phyloP scores from a whole-genome alignment of 2,329 filamentous ascomycete species.

The Epichloe uncinata region DNA sequence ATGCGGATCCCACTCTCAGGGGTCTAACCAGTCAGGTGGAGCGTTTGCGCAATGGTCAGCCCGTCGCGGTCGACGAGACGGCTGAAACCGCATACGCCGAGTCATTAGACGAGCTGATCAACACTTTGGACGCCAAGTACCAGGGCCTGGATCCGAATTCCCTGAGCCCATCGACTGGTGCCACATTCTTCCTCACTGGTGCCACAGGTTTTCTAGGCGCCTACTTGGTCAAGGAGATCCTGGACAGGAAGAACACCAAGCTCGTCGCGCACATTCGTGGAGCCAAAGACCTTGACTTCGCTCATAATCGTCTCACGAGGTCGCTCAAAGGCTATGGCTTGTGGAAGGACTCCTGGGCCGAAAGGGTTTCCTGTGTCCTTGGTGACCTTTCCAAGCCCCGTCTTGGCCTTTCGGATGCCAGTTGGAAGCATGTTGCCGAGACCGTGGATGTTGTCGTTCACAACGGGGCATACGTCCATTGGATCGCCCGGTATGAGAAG shows the following conservation, averaged over 20 bases:
- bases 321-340: conserved; percentile 66
- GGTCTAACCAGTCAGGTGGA: conserved; percentile 19
- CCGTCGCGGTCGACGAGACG: conserved; percentile 13
- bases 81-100: conserved; percentile 37
- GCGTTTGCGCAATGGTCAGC: background rate
- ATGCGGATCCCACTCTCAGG: conserved; percentile 16
- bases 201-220: conserved; percentile 69
- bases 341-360: conserved; percentile 56
- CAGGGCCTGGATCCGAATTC: conserved; percentile 7
- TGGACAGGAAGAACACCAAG: conserved; percentile 27
- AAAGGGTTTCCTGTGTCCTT: conserved; percentile 48
- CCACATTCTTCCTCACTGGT: conserved; percentile 69
- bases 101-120: conserved; percentile 36
- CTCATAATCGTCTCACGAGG: conserved; percentile 48
- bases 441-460: conserved; percentile 64
- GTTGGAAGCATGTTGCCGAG: conserved; percentile 52
- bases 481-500: conserved; percentile 65
- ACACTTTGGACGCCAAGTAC: conserved; percentile 31
- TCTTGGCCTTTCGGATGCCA: conserved; percentile 54
- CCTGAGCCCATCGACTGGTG: conserved; percentile 23
- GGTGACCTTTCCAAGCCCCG: conserved; percentile 62
- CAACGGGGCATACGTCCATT: conserved; percentile 73
- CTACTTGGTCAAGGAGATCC: conserved; percentile 63
- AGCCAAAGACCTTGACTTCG: conserved; percentile 46
- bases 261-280: conserved; percentile 63